A percentile compares a stretch with the other conserved stretches of the same genome.
Evolutionary conservation across 2,329 filamentous ascomycete species (phyloP).

Genomic region (Trichoderma lentiforme): DNA sequence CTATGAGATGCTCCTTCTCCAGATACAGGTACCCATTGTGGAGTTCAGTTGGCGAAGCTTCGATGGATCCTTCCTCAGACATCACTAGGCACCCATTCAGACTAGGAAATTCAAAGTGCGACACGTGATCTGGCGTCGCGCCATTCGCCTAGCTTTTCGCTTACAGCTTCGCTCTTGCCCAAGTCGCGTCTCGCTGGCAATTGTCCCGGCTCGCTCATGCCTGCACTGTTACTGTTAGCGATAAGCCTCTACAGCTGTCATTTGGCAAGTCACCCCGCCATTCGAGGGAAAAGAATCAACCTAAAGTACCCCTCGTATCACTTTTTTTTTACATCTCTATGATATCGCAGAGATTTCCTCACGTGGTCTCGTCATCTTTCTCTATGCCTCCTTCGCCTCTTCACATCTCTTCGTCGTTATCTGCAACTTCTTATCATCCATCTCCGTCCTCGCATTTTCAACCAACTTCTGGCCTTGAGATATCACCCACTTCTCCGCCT

Average conservation of each 20-base stretch:
- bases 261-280: neutral
- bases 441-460: neutral
- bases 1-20: neutral
- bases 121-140: slow-evolving; percentile 1
- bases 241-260: neutral
- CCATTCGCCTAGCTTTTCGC: neutral
- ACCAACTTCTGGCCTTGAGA: neutral
- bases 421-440: neutral
- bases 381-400: neutral
- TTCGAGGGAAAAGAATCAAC: neutral
- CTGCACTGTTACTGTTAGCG: neutral
- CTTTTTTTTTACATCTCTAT: neutral
- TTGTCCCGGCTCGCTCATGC: neutral
- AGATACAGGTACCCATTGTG: neutral
- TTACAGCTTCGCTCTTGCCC: neutral
- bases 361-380: neutral
- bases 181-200: neutral
- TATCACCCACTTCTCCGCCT: neutral
- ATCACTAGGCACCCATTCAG: neutral
- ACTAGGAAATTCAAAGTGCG: neutral
- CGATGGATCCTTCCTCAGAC: neutral
- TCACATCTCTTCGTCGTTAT: neutral
- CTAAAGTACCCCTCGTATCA: neutral
- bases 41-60: neutral
- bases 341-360: neutral